Base-by-base conservation (phyloP, 495 filamentous ascomycete genomes). In the Penicillium atrosanguineum region DNA sequence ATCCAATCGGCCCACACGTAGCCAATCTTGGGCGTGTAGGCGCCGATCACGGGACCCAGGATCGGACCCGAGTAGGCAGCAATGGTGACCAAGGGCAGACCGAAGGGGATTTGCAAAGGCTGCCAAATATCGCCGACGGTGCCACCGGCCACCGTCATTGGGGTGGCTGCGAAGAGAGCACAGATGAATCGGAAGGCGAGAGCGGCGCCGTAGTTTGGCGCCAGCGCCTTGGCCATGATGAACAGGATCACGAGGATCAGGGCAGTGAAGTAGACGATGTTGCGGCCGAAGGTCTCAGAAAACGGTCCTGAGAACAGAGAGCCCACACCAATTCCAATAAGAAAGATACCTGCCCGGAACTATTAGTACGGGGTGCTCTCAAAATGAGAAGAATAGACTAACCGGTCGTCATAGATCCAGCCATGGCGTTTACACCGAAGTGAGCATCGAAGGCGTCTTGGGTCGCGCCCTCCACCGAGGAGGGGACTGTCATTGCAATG, bases 311-410 rank as follows among this genome's bases (percentile, higher is more conserved):
- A 68, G n/a, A 80, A 59, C 6, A 79, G 55, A 19, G 65, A 68
- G 0, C 72, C 85, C 25, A 73, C 63, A 0, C 80, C 83, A 57
- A 87, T 85, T 4, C 81, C 85, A 36, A 81, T 64, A 0, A 88
- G 69, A 59, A 80, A 87, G 5, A 86, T 45, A 8, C 57, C 56
- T 59, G 31, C 1, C 3, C 7, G 6, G 3, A 14, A n/a, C 48
- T 23, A 55, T 19, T 23, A 7, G 52, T 7, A 44, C 12, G n/a
- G 36, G 25, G n/a, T n/a, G 7, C 34, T 21, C 19, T 15, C 7
- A 23, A 20, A 41, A 4, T 11, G 19, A 38, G 31, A 21, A 19
- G 37, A 3, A 4, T 39, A 14, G 7, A 44, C 50, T 37, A 43
- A 63, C 60, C 39, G 21, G 59, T 62, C n/a, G 59, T 50, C 3